Conservation (phyloP, 2,329 filamentous ascomycete species). For the Ophiostoma sp. region DNA sequence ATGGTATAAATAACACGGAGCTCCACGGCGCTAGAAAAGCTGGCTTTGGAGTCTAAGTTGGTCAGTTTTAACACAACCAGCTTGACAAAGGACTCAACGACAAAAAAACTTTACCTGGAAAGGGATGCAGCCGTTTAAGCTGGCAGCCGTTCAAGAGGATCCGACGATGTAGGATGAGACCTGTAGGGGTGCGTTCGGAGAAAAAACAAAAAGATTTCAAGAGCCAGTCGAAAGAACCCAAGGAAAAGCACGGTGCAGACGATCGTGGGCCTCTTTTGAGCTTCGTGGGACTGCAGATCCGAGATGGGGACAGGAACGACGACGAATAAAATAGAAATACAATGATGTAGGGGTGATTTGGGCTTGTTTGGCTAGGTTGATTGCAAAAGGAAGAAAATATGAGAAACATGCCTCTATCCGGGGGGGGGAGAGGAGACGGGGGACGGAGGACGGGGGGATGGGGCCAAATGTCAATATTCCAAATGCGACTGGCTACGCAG, state of each 20-base stretch:
- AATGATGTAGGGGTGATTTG: not conserved
- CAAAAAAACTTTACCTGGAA: not conserved
- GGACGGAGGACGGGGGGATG: not conserved
- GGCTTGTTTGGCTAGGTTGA: not conserved
- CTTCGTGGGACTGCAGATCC: not conserved
- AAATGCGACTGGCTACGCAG: conserved; percentile 17
- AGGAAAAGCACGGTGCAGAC: not conserved
- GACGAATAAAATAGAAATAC: not conserved
- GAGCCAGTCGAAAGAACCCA: not conserved
- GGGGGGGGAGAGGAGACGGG: not conserved
- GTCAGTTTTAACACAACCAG: not conserved
- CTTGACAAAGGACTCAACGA: not conserved
- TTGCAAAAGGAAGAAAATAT: not conserved
- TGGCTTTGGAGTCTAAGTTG: not conserved
- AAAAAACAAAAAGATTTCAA: not conserved
- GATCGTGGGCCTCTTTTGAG: not conserved
- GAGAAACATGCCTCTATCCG: not conserved
- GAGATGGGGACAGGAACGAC: not conserved
- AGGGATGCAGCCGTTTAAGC: not conserved
- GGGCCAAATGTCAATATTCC: not conserved
- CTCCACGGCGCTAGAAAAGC: not conserved
- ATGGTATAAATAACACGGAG: not conserved
- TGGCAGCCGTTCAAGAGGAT: not conserved
- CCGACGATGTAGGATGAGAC: not conserved
- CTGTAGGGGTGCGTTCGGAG: not conserved